Evolutionary conservation across 2,329 filamentous ascomycete species (phyloP).

Genomic region (Penicillium brevicompactum): DNA sequence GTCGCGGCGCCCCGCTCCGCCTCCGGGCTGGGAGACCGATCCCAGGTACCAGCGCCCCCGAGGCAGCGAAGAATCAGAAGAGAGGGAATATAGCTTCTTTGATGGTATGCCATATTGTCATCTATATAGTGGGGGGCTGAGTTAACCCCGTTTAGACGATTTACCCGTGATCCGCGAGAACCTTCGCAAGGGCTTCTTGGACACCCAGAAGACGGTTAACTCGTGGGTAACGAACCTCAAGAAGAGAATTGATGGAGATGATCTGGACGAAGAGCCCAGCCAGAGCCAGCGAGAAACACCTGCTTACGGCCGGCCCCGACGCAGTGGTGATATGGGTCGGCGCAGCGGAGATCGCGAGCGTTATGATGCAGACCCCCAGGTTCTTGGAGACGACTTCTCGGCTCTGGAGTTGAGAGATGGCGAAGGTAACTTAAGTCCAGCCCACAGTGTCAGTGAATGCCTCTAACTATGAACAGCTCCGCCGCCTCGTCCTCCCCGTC

Average conservation of each 20-base stretch:
- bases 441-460: not conserved
- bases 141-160: constrained; percentile 63
- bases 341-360: constrained; percentile 85
- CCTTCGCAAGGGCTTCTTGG: constrained; percentile 88
- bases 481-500: constrained; percentile 60
- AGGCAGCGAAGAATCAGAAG: constrained; percentile 62
- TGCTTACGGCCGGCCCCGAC: constrained; percentile 54
- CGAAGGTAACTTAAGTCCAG: constrained; percentile 48
- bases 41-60: constrained; percentile 47
- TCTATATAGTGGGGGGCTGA: not conserved
- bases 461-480: constrained; percentile 50
- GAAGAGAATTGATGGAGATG: constrained; percentile 90
- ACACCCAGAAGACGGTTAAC: constrained; percentile 92
- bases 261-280: constrained; percentile 50
- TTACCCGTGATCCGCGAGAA: constrained; percentile 91
- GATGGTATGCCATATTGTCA: constrained; percentile 58
- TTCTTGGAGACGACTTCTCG: constrained; percentile 86
- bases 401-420: constrained; percentile 64
- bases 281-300: constrained; percentile 35
- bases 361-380: constrained; percentile 91
- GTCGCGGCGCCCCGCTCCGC: constrained; percentile 34
- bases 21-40: constrained; percentile 35
- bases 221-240: constrained; percentile 87
- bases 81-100: constrained; percentile 84
- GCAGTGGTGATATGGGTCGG: constrained; percentile 64